phyloP scores from a whole-genome alignment of 345 rosid genomes.

The Fremontodendron californicum region DNA sequence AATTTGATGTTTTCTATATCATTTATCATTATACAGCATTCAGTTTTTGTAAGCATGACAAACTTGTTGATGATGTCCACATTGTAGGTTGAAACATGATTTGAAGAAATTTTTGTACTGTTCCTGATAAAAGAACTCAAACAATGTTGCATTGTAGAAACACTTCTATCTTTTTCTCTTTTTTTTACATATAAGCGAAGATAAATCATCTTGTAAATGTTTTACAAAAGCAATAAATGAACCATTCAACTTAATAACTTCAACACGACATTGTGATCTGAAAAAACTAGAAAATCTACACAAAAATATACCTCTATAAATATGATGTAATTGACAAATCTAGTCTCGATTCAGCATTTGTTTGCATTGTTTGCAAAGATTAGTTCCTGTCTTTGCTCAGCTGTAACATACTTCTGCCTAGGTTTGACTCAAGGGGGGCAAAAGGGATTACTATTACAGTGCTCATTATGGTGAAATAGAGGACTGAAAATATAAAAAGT shows the following conservation, averaged over 20 bases:
- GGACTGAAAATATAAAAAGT: neutral
- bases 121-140: neutral
- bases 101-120: neutral
- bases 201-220: too few relatives aligned
- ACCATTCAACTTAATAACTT: too few relatives aligned
- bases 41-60: neutral
- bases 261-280: too few relatives aligned
- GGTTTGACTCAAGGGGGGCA: neutral
- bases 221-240: too few relatives aligned
- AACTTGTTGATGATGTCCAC: neutral
- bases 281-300: too few relatives aligned
- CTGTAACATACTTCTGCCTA: neutral
- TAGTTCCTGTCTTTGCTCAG: neutral
- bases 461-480: neutral
- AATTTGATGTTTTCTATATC: neutral
- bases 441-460: neutral
- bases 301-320: too few relatives aligned
- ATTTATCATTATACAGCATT: neutral
- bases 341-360: too few relatives aligned
- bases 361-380: too few relatives aligned
- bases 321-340: too few relatives aligned
- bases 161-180: too few relatives aligned
- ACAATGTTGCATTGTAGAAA: neutral
- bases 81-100: neutral
- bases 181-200: too few relatives aligned